phyloP scores from a whole-genome alignment of 2,329 filamentous ascomycete genomes.

The Cladophialophora carrionii region DNA sequence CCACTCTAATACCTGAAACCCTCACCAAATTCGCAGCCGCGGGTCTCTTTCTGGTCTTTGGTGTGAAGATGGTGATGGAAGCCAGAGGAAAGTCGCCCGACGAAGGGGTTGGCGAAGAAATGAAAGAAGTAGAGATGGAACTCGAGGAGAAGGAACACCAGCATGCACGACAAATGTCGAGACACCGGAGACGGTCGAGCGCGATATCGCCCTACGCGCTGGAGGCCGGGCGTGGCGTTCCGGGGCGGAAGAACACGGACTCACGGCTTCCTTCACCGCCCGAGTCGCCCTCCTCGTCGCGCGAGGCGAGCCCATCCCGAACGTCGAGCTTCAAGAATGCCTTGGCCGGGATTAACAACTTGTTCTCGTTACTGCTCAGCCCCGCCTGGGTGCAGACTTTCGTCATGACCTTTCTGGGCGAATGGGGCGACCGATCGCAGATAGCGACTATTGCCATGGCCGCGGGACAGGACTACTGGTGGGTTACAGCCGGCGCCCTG shows the following conservation, averaged over 20 bases:
- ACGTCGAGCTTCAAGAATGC: slow-evolving; percentile 50
- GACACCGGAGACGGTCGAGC: slow-evolving; percentile 48
- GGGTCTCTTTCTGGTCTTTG: slow-evolving; percentile 85
- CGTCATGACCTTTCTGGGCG: slow-evolving; percentile 96
- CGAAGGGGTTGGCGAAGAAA: slow-evolving; percentile 92
- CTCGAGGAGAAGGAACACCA: slow-evolving; percentile 88
- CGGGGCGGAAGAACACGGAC: slow-evolving; percentile 67
- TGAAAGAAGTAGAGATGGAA: slow-evolving; percentile 95
- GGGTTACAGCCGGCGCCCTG: slow-evolving; percentile 88
- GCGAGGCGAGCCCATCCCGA: slow-evolving; percentile 59
- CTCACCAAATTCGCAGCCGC: slow-evolving; percentile 87
- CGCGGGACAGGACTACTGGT: slow-evolving; percentile 97
- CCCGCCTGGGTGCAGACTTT: slow-evolving; percentile 99
- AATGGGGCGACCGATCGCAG: slow-evolving; percentile 97
- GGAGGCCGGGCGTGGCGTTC: slow-evolving; percentile 73
- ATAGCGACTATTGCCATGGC: slow-evolving; percentile 99
- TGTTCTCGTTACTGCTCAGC: slow-evolving; percentile 83
- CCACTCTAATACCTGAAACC: slow-evolving; percentile 84
- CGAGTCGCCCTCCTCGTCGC: slow-evolving; percentile 72
- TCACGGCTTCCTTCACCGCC: slow-evolving; percentile 78
- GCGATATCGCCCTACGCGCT: slow-evolving; percentile 75
- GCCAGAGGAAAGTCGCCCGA: slow-evolving; percentile 85
- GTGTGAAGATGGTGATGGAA: slow-evolving; percentile 79
- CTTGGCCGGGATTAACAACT: slow-evolving; percentile 75
- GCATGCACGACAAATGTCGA: slow-evolving; percentile 64